Percentiles rank a stretch among this genome's conserved stretches.
These are phyloP conservation scores for Leccinum olivaceopallidum DNA, from an alignment of 768 basidiomycete genomes.

Conservation along the genomic window DNA sequence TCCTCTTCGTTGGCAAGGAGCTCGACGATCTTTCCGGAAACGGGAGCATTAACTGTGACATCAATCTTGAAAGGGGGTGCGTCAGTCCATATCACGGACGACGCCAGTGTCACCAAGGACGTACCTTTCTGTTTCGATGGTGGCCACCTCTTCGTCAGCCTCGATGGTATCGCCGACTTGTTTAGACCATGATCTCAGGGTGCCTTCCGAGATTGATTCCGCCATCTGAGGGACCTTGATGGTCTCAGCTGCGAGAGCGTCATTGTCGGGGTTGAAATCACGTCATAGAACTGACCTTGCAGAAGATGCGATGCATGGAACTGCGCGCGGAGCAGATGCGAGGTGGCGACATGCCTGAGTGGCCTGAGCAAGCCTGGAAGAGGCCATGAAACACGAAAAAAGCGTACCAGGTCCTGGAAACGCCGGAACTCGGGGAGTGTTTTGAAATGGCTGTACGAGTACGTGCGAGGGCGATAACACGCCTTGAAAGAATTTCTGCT, in stretches of 20 bases:
- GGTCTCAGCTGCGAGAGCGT: constrained; percentile 62
- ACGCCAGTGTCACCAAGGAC: neutral
- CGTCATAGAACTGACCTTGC: constrained; percentile 52
- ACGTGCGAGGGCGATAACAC: constrained; percentile 63
- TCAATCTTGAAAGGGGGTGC: constrained; percentile 67
- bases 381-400: neutral
- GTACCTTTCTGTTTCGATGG: constrained; percentile 99
- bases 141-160: constrained; percentile 94
- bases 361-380: constrained; percentile 7
- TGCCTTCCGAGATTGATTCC: constrained; percentile 97
- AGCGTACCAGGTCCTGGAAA: constrained; percentile 53
- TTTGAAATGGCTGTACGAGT: constrained; percentile 50
- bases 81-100: constrained; percentile 1
- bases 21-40: constrained; percentile 84
- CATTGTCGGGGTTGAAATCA: constrained; percentile 8
- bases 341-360: constrained; percentile 46
- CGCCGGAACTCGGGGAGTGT: constrained; percentile 31
- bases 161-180: constrained; percentile 89
- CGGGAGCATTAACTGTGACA: constrained; percentile 92
- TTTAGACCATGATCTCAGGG: constrained; percentile 92
- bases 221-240: constrained; percentile 98
- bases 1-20: constrained; percentile 89
- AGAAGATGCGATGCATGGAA: constrained; percentile 73
- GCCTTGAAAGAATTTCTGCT: constrained; percentile 67
- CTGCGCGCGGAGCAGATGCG: constrained; percentile 51